Evolutionary conservation across 1,284 basidiomycete species (phyloP), one percentile per base, ranked within the genome.

Genomic region (Phenoliferia sp.): DNA sequence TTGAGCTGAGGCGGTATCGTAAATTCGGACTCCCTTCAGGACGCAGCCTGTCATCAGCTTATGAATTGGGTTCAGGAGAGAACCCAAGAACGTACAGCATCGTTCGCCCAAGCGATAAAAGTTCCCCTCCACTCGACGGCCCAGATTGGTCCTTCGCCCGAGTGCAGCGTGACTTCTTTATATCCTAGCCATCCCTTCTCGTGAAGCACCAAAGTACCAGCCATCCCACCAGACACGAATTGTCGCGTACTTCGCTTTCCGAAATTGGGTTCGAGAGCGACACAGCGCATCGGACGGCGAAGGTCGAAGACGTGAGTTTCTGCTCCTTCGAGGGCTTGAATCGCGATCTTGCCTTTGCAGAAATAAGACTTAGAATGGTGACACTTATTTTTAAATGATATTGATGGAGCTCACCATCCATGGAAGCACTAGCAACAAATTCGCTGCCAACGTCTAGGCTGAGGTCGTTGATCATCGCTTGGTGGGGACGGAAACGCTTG

Each of bases 101-200:
- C 96, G 75, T 94, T 96, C 1, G 95, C 93, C 96, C 96, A 99
- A 0, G 93, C 94, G 68, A 98, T 92, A 33, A 97, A 83, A 64
- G 85, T 85, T 2, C 87, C 88, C 73, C 86, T 83, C 96, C 96
- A 99, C 65, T 89, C 85, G 5, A 88, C 86, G 44, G 88, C 87
- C 93, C 93, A 98, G 67, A 99, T 91, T 0, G 96, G 92, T 1
- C 95, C 96, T 79, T 99, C 96, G 3, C 90, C 91, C 29, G 85
- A 84, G 76, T 96, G 90, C 29, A 99, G 80, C 6, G 90, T 80
- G 0, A 89, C 90, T 79, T 97, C 94, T 75, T 90, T 94, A 77
- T 97, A 91, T 0, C 95, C 94, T 3, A 98, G 82, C 94, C 95
- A 98, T 12, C 94, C 91, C 79, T 97, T 98, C 81, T 99, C 95